Evolutionary conservation across 805 yeast genomes (phyloP).

Genomic region (Cyberlindnera veronae): DNA sequence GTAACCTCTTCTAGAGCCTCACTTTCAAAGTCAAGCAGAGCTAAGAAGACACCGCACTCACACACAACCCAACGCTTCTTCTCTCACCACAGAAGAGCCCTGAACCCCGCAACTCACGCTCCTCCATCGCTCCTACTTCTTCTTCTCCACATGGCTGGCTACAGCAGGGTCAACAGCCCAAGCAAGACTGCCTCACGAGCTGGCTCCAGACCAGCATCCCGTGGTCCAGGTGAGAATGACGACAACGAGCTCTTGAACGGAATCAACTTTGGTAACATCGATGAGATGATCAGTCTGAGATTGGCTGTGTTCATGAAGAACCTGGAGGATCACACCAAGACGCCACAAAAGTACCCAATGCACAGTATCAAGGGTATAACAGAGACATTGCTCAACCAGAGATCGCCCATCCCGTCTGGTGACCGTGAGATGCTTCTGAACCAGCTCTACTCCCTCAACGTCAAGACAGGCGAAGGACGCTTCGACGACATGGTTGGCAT

Average conservation of each 20-base stretch:
- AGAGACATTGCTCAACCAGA: slow-evolving; percentile 19
- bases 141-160: slow-evolving; percentile 5
- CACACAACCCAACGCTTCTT: no score
- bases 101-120: not conserved
- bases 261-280: slow-evolving; percentile 25
- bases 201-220: slow-evolving; percentile 14
- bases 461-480: slow-evolving; percentile 16
- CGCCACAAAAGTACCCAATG: slow-evolving; percentile 21
- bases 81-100: no score
- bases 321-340: slow-evolving; percentile 10
- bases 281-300: slow-evolving; percentile 24
- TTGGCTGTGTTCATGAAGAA: slow-evolving; percentile 19
- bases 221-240: slow-evolving; percentile 16
- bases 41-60: no score
- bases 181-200: slow-evolving; percentile 5
- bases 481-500: slow-evolving; percentile 19
- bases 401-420: slow-evolving; percentile 19
- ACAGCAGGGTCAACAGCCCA: slow-evolving; percentile 14
- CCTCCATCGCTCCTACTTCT: not conserved
- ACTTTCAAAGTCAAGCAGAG: no score
- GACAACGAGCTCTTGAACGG: slow-evolving; percentile 23
- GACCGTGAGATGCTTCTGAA: slow-evolving; percentile 27
- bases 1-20: no score
- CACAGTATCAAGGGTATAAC: slow-evolving; percentile 23
- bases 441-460: slow-evolving; percentile 23